Conservation (phyloP, 495 filamentous ascomycete species). For the Astrothelium macrocarpum region DNA sequence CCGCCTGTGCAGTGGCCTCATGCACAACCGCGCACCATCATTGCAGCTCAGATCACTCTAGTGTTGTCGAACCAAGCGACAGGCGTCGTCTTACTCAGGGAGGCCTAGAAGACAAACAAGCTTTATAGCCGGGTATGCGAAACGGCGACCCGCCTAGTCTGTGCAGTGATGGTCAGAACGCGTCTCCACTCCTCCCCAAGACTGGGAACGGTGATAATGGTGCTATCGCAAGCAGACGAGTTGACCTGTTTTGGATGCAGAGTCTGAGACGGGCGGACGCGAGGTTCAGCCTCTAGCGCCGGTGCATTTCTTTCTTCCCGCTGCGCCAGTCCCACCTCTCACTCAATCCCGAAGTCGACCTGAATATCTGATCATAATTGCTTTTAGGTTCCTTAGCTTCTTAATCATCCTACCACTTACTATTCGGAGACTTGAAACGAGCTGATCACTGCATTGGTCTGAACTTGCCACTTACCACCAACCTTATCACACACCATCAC, state of each 20-base stretch:
- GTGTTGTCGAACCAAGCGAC: background rate
- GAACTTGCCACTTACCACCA: background rate
- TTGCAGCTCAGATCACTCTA: background rate
- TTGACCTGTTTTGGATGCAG: background rate
- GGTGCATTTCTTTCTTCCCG: background rate
- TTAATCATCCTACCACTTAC: background rate
- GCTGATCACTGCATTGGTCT: background rate
- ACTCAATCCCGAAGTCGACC: background rate
- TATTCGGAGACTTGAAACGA: background rate
- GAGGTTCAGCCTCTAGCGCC: background rate
- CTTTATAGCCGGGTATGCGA: background rate
- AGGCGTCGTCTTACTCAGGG: background rate
- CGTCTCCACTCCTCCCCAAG: background rate
- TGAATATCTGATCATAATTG: background rate
- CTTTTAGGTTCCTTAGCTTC: background rate
- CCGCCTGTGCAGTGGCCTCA: background rate
- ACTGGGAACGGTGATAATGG: background rate
- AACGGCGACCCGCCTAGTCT: background rate
- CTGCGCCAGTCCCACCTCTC: background rate
- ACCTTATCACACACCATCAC: background rate
- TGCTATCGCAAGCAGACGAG: background rate
- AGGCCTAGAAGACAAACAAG: background rate
- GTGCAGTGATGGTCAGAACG: background rate
- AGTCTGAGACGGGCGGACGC: slow-evolving; percentile 3
- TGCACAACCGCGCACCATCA: background rate